These are phyloP conservation scores for Cicer judaicum DNA, from an alignment of 306 rosid genomes.

Conservation along the genomic window DNA sequence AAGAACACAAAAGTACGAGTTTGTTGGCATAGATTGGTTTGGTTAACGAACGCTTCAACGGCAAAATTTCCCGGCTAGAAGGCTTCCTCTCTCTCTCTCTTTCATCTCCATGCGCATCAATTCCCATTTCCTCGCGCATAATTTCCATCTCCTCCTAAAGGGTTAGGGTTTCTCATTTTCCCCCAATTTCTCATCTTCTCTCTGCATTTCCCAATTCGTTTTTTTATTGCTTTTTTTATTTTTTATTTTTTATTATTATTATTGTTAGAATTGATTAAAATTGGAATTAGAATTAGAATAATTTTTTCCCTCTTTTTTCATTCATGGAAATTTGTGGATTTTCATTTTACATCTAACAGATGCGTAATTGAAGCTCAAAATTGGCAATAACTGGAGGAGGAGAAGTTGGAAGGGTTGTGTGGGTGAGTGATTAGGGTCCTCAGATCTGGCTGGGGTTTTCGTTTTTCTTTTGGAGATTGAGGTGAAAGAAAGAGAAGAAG, in stretches of 20 bases:
- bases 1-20: slow-evolving; percentile 23
- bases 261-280: neutral
- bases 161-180: slow-evolving; percentile 49
- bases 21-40: slow-evolving; percentile 68
- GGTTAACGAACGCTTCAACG: slow-evolving; percentile 93
- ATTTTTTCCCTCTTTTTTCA: neutral
- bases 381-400: slow-evolving; percentile 46
- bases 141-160: slow-evolving; percentile 55
- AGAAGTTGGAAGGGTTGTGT: slow-evolving; percentile 40
- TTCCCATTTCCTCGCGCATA: slow-evolving; percentile 39
- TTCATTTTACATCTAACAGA: slow-evolving; percentile 44
- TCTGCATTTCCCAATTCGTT: neutral
- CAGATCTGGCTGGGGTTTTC: slow-evolving; percentile 87
- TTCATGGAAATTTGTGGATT: slow-evolving; percentile 42
- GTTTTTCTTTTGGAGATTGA: slow-evolving; percentile 26
- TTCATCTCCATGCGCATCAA: slow-evolving; percentile 47
- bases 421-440: slow-evolving; percentile 58
- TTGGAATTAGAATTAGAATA: neutral
- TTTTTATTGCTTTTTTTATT: slow-evolving; percentile 1
- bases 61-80: slow-evolving; percentile 80
- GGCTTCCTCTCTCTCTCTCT: slow-evolving; percentile 46
- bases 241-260: neutral
- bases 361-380: slow-evolving; percentile 57
- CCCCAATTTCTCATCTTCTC: neutral
- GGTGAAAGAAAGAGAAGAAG: slow-evolving; percentile 36